Conservation (phyloP, 345 rosid species). For the Anastatica hierochuntica region DNA sequence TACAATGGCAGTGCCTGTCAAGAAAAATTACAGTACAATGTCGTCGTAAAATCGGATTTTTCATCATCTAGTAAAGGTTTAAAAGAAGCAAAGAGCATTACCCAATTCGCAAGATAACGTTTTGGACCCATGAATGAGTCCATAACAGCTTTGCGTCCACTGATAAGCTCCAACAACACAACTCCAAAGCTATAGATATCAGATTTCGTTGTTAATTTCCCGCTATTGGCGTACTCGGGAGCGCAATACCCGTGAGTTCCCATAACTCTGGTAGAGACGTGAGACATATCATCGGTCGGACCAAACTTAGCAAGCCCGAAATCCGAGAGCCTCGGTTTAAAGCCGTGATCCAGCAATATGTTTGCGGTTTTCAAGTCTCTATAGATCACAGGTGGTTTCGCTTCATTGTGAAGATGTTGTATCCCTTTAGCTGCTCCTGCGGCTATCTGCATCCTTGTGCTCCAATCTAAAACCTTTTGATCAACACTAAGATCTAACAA, state of each 20-base stretch:
- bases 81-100: conserved; percentile 20
- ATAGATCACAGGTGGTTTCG: conserved; percentile 47
- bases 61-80: too few relatives aligned
- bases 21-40: too few relatives aligned
- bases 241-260: conserved; percentile 76
- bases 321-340: conserved; percentile 55
- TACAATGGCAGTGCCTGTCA: conserved; percentile 30
- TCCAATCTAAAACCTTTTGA: conserved; percentile 47
- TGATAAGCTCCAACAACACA: conserved; percentile 54
- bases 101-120: conserved; percentile 46
- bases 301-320: conserved; percentile 75
- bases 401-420: conserved; percentile 43
- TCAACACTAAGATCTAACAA: conserved; percentile 29
- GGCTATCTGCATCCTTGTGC: conserved; percentile 51
- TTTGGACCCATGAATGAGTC: conserved; percentile 19
- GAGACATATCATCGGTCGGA: conserved; percentile 42
- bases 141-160: conserved; percentile 45
- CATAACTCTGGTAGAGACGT: conserved; percentile 63
- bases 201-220: conserved; percentile 44
- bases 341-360: conserved; percentile 40
- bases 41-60: too few relatives aligned
- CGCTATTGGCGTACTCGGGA: conserved; percentile 52
- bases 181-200: conserved; percentile 73
- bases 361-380: conserved; percentile 60
- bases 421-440: conserved; percentile 57